Percentiles rank a stretch among this genome's conserved stretches.
phyloP scores from a whole-genome alignment of 306 rosid genomes.

The Vigna hirtella region DNA sequence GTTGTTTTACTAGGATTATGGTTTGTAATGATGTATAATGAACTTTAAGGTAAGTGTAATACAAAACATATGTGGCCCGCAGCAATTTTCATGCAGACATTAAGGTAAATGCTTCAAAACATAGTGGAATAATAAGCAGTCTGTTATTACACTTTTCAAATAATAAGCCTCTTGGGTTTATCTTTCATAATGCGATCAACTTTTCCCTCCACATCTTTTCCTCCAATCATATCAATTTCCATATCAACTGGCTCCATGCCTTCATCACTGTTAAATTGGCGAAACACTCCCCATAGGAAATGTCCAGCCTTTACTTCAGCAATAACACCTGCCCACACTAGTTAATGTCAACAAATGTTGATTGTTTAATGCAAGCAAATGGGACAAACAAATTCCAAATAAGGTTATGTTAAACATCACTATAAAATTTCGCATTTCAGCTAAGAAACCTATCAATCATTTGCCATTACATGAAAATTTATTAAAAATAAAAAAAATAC shows the following conservation, averaged over 20 bases:
- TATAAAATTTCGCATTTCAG: no score
- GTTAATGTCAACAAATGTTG: slow-evolving; percentile 18
- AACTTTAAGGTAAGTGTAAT: no score
- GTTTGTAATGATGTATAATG: no score
- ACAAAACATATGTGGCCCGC: no score
- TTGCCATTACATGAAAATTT: no score
- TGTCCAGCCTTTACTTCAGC: slow-evolving; percentile 37
- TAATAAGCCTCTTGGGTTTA: not conserved
- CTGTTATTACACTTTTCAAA: not conserved
- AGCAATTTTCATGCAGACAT: no score
- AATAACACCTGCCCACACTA: slow-evolving; percentile 49
- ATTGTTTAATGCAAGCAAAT: not conserved
- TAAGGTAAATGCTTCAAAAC: slow-evolving; percentile 23
- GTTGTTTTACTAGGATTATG: no score
- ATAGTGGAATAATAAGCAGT: slow-evolving; percentile 36
- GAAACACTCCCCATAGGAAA: slow-evolving; percentile 74
- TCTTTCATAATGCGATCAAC: slow-evolving; percentile 41
- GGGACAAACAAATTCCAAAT: slow-evolving; percentile 9
- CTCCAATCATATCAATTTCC: slow-evolving; percentile 70
- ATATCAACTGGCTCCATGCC: slow-evolving; percentile 47
- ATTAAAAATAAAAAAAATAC: no score
- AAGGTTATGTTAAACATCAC: no score
- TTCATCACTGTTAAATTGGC: slow-evolving; percentile 7
- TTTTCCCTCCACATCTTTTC: slow-evolving; percentile 47
- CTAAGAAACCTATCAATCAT: no score